These are phyloP conservation scores for Pyrus hybrid DNA, from an alignment of 331 rosid genomes.

Conservation along the genomic window DNA sequence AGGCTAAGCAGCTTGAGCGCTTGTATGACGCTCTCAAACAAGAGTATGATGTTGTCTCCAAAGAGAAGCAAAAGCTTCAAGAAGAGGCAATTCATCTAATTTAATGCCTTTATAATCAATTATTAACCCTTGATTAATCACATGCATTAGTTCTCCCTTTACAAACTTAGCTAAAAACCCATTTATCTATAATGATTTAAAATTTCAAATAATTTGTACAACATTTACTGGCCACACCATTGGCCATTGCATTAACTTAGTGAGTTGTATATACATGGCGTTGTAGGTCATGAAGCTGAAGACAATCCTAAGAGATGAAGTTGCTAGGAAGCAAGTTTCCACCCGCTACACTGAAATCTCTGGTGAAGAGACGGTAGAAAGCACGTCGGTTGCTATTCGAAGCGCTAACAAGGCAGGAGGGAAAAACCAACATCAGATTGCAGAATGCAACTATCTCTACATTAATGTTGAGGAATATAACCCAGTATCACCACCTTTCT, in stretches of 20 bases:
- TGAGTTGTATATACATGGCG: background rate
- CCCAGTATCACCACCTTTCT: constrained; percentile 27
- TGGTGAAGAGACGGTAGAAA: constrained; percentile 79
- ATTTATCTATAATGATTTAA: too few species aligned
- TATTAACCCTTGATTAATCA: too few species aligned
- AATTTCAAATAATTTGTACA: too few species aligned
- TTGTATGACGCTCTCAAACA: constrained; percentile 61
- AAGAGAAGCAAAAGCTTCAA: constrained; percentile 63
- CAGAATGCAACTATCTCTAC: constrained; percentile 16
- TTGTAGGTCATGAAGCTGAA: constrained; percentile 63
- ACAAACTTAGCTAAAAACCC: background rate
- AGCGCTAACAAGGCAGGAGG: constrained; percentile 27
- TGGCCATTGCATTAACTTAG: background rate
- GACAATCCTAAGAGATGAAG: constrained; percentile 57
- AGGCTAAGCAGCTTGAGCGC: constrained; percentile 67
- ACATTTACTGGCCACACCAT: background rate
- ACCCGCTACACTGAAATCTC: constrained; percentile 54
- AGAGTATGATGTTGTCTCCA: constrained; percentile 41
- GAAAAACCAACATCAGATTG: constrained; percentile 6
- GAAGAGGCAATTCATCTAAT: constrained; percentile 46
- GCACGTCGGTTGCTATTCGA: constrained; percentile 48
- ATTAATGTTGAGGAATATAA: constrained; percentile 28
- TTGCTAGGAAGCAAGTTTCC: constrained; percentile 39
- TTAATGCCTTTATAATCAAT: too few species aligned
- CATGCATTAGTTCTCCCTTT: constrained; percentile 5